Conservation (phyloP, 257 asterid species). For the Solanum corneliomulleri region DNA sequence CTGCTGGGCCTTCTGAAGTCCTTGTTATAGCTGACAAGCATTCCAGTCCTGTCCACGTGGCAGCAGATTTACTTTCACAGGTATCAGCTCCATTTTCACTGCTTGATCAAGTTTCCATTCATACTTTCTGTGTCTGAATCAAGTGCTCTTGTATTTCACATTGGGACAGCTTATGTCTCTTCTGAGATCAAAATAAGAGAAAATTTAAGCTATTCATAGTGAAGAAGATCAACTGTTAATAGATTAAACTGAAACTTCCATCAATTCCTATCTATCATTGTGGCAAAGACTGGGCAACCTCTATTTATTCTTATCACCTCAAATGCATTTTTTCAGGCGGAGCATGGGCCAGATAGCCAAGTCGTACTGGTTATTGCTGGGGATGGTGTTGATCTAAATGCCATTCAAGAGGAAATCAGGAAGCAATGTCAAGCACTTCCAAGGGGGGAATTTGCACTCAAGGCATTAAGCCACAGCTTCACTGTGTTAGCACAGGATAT, state of each 20-base stretch:
- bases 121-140: neutral
- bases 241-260: neutral
- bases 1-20: conserved; percentile 99
- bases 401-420: conserved; percentile 58
- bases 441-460: conserved; percentile 72
- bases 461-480: conserved; percentile 89
- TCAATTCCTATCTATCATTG: neutral
- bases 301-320: neutral
- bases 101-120: neutral
- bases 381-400: conserved; percentile 58
- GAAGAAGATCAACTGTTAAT: neutral
- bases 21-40: conserved; percentile 86
- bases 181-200: neutral
- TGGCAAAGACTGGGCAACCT: neutral
- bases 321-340: conserved; percentile 52
- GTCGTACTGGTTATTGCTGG: conserved; percentile 92
- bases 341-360: conserved; percentile 99
- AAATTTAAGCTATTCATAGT: neutral
- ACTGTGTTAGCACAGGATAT: conserved; percentile 73
- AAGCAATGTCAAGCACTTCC: conserved; percentile 84
- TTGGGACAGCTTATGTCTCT: neutral
- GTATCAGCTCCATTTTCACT: conserved; percentile 16
- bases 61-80: conserved; percentile 98
- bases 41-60: conserved; percentile 84
- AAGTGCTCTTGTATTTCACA: neutral